phyloP scores from a whole-genome alignment of 2,329 filamentous ascomycete species.

The Dactylellina cionopaga region DNA sequence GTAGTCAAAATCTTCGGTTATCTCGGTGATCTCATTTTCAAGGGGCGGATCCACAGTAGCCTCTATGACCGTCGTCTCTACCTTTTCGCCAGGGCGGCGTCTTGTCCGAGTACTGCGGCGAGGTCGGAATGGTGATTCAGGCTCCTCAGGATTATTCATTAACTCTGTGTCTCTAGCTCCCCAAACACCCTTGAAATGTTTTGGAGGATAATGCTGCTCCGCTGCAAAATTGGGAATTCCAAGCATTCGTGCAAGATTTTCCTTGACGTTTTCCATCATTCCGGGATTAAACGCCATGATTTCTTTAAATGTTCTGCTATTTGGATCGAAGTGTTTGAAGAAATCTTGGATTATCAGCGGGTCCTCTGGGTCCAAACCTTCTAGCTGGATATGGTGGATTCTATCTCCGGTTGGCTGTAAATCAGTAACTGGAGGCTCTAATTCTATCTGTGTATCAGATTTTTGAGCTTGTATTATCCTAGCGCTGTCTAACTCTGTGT shows the following conservation, averaged over 20 bases:
- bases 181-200: background rate
- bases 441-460: background rate
- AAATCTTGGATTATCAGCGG: background rate
- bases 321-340: background rate
- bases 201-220: background rate
- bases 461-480: no score
- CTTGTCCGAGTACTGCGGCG: background rate
- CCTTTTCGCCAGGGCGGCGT: background rate
- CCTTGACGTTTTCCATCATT: background rate
- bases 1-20: no score
- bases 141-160: background rate
- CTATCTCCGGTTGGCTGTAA: background rate
- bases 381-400: background rate
- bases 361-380: constrained; percentile 1
- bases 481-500: no score
- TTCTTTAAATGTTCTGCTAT: constrained; percentile 1
- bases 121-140: background rate
- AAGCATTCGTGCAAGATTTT: background rate
- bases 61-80: background rate
- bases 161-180: background rate
- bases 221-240: background rate
- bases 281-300: constrained; percentile 7
- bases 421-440: background rate
- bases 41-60: no score
- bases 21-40: no score